phyloP scores from a whole-genome alignment of 140 eudicot genomes.

The Anethum foeniculum region DNA sequence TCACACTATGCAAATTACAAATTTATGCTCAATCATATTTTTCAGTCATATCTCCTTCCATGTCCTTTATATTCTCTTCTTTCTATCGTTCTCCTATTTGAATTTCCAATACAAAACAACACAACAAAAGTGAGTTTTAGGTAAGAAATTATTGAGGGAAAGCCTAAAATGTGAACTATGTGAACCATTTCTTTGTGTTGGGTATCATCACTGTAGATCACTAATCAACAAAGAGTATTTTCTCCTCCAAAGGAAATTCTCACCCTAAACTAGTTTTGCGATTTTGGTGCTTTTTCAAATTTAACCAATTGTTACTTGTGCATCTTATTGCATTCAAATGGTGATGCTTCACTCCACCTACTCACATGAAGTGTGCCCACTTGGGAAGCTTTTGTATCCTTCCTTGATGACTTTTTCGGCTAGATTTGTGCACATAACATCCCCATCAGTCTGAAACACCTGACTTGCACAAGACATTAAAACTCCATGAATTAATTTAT shows the following conservation, averaged over 20 bases:
- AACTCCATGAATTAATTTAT: not conserved
- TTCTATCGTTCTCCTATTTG: not conserved
- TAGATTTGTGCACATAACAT: constrained; percentile 42
- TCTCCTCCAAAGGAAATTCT: not conserved
- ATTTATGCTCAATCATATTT: not conserved
- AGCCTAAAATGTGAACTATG: not conserved
- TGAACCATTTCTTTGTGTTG: not conserved
- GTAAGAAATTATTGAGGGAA: not conserved
- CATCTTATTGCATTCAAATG: not conserved
- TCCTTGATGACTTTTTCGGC: constrained; percentile 37
- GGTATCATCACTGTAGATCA: not conserved
- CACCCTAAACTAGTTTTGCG: not conserved
- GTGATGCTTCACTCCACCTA: not conserved
- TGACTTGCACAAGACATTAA: constrained; percentile 7
- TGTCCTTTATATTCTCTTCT: not conserved
- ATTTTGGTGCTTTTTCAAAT: not conserved
- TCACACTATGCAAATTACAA: not conserved
- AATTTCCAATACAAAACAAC: not conserved
- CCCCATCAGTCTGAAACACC: constrained; percentile 34
- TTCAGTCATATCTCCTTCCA: not conserved
- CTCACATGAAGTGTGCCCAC: constrained; percentile 64
- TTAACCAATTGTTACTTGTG: not conserved
- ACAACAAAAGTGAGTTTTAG: not conserved
- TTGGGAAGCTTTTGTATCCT: constrained; percentile 78
- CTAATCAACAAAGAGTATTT: not conserved